Percentiles rank a stretch among this genome's conserved stretches.
These are phyloP conservation scores for Trichophyton schoenleinii DNA, from an alignment of 2,329 filamentous ascomycete genomes.

Conservation along the genomic window DNA sequence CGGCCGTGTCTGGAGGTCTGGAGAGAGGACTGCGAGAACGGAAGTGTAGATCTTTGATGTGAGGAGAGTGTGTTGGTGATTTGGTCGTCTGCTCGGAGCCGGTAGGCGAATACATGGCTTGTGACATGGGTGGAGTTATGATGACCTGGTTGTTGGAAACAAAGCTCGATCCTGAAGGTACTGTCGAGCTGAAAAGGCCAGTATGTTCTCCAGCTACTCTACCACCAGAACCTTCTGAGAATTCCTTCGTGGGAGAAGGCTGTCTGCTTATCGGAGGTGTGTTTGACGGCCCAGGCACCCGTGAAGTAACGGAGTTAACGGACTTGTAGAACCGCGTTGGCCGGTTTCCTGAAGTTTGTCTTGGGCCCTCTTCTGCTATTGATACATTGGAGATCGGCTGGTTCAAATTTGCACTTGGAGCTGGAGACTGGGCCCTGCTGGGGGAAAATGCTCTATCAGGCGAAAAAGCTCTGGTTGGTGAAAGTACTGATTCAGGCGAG, in stretches of 20 bases:
- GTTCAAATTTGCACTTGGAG: not conserved
- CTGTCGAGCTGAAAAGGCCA: not conserved
- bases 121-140: not conserved
- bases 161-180: not conserved
- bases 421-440: not conserved
- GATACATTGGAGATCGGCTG: not conserved
- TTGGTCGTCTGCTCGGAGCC: not conserved
- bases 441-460: not conserved
- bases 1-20: constrained; percentile 16
- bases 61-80: not conserved
- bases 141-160: not conserved
- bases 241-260: not conserved
- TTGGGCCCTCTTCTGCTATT: not conserved
- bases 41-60: constrained; percentile 20
- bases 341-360: not conserved
- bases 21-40: constrained; percentile 26
- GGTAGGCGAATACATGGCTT: not conserved
- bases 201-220: not conserved
- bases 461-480: not conserved
- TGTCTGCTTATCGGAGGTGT: not conserved
- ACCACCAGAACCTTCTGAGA: not conserved
- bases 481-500: not conserved
- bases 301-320: not conserved
- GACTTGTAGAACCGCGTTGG: not conserved
- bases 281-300: not conserved